Evolutionary conservation across 805 yeast genomes (phyloP), one percentile per base, ranked within the genome.

Genomic region (Starmerella tilneyi): DNA sequence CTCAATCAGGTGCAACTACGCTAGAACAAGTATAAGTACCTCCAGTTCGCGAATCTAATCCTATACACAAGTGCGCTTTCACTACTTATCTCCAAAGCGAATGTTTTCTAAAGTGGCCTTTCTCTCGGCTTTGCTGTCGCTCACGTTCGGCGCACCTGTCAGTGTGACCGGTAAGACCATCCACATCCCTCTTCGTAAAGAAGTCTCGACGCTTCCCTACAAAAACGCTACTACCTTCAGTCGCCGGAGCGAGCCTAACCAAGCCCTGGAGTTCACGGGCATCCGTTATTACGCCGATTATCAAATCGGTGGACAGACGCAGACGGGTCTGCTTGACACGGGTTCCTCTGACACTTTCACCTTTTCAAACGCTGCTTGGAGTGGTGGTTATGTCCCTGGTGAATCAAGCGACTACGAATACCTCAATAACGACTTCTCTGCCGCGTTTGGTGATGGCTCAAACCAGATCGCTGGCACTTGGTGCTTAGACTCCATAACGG

Each of bases 261-360:
- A 32, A 31, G 21, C 30, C n/a, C 33, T 42, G 3, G 20, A 16
- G 2, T 42, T 33, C 40, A 23, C 39, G 11, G 46, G 46, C 6
- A n/a, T 44, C 20, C 42, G 47, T 12, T 56, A 54, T 41, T 37
- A 39, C n/a, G 53, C 53, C 32, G 44, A 40, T n/a, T 54, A 56
- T 31, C 51, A 56, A n/a, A 45, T 58, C 12, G 85, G 86, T 6
- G 71, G 82, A 0, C 69, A 75, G 3, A 51, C 63, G 0, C 76
- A 77, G 49, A 54, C 62, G 5, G 47, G 22, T 12, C 31, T 77
- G 29, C 59, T 80, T 7, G 86, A 80, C 55, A 79, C 85, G 1
- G 86, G 85, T 2, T 78, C 84, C 0, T 70, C 81, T 0, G 85
- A 79, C 57, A 59, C 79, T 22, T 78, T 81, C 81, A 73, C 78